These are phyloP conservation scores for Fusarium domesticum DNA, from an alignment of 2,329 filamentous ascomycete species.

Conservation along the genomic window DNA sequence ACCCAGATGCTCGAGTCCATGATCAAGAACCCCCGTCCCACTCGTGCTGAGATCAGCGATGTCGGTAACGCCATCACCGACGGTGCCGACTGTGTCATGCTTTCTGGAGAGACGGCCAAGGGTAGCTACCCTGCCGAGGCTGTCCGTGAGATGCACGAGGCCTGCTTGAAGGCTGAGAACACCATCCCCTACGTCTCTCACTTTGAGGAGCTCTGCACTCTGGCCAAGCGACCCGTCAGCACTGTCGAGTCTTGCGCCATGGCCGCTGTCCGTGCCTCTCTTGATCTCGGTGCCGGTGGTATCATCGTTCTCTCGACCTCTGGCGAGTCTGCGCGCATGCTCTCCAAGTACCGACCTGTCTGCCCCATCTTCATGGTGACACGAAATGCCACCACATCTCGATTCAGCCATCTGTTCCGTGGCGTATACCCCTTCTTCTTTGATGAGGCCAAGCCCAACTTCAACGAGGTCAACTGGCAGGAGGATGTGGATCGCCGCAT, in stretches of 20 bases:
- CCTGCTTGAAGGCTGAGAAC: slow-evolving; percentile 93
- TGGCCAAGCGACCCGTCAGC: slow-evolving; percentile 78
- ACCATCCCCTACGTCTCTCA: slow-evolving; percentile 95
- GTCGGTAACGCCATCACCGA: slow-evolving; percentile 98
- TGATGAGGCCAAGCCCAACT: slow-evolving; percentile 90
- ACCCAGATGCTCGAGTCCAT: slow-evolving; percentile 99
- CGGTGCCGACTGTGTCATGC: slow-evolving; percentile 98
- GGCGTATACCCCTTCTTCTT: slow-evolving; percentile 98
- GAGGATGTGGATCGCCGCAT: slow-evolving; percentile 97
- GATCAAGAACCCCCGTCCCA: slow-evolving; percentile 99
- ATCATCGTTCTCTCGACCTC: slow-evolving; percentile 96
- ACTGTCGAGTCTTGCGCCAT: slow-evolving; percentile 94
- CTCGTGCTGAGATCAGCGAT: slow-evolving; percentile 96
- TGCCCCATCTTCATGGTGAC: slow-evolving; percentile 99
- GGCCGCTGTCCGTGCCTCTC: slow-evolving; percentile 90
- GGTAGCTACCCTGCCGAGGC: slow-evolving; percentile 90
- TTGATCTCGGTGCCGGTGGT: slow-evolving; percentile 93
- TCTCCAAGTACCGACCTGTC: slow-evolving; percentile 98
- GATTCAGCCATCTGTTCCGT: slow-evolving; percentile 94
- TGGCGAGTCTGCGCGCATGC: slow-evolving; percentile 87
- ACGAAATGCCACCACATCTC: slow-evolving; percentile 75
- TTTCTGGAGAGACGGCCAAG: slow-evolving; percentile 99
- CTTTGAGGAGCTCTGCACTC: slow-evolving; percentile 88
- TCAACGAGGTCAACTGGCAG: slow-evolving; percentile 90
- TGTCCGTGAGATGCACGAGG: slow-evolving; percentile 97